Base-by-base conservation (phyloP, 2,329 filamentous ascomycete species). In the Mycosphaerella sp. region DNA sequence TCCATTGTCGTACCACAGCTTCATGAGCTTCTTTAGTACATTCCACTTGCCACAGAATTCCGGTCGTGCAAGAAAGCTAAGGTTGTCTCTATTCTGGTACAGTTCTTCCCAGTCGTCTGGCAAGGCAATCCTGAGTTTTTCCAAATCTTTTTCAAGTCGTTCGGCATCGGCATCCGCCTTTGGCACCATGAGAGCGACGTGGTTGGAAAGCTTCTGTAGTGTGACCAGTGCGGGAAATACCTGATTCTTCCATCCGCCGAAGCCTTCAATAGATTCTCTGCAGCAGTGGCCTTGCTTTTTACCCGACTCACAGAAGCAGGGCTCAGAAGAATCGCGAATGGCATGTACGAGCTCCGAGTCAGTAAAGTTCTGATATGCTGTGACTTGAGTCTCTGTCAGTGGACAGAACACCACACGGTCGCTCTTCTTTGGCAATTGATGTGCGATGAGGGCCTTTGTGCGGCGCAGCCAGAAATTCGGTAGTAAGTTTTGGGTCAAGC, bases 31-130 rank as follows among this genome's bases (percentile, higher is more conserved):
- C 69, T 85, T 88, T 31, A 98, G 71, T 1, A 98, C 83, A 66
- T 89, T 90, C 93, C 93, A 98, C 71, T 98, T 98, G 3, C 93
- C 93, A 66, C 93, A 98, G 61, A 91, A 96, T 54, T 95, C 87
- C 0, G 89, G 86, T 62, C 95, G 90, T 1, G 90, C 85, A 48
- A 90, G 85, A 62, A 86, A 87, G 48, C 87, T 72, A 55, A 97
- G 85, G 7, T 83, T 88, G 62, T 95, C 89, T 42, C 89, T 80
- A 17, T 85, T 81, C 9, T 76, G 75, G 66, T 90, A 93, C 0
- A 95, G 76, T 17, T 83, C 74, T 64, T 83, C 76, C 88, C 89
- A 96, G 2, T 77, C 75, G 36, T 86, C 77, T 0, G 93, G 92
- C 12, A 91, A 75, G 51, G 88, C 89, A 1, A 82, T 79, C 66